phyloP scores from a whole-genome alignment of 768 basidiomycete species.

The Mycena floridula region DNA sequence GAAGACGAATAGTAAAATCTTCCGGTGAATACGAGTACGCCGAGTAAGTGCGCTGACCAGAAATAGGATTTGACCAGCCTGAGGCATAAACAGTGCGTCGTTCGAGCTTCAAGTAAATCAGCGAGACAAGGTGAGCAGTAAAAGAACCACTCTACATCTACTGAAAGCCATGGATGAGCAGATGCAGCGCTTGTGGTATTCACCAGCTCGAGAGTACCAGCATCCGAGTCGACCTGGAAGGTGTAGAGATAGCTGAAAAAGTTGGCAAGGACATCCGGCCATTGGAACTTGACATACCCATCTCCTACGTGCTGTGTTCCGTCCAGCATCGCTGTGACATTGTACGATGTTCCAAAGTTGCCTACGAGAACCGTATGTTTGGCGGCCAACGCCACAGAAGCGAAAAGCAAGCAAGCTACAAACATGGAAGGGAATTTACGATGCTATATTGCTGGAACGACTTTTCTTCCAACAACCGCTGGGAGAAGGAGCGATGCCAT shows the following conservation, averaged over 20 bases:
- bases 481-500: too few relatives aligned
- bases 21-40: conserved; percentile 10
- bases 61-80: conserved; percentile 13
- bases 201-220: conserved; percentile 7
- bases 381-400: too few relatives aligned
- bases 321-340: conserved; percentile 15
- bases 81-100: conserved; percentile 13
- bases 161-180: conserved; percentile 16
- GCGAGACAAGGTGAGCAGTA: conserved; percentile 1
- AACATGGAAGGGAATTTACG: too few relatives aligned
- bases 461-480: too few relatives aligned
- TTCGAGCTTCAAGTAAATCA: conserved; percentile 6
- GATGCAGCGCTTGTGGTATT: conserved; percentile 12
- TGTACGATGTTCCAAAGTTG: conserved; percentile 15
- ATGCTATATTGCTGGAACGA: too few relatives aligned
- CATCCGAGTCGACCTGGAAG: conserved; percentile 9
- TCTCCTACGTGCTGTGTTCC: conserved; percentile 15
- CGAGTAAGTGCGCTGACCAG: conserved; percentile 11
- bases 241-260: conserved; percentile 14
- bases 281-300: too few relatives aligned
- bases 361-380: conserved; percentile 16
- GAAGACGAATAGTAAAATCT: conserved; percentile 11
- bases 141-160: conserved; percentile 10
- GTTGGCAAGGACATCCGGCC: too few relatives aligned
- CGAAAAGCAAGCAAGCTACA: too few relatives aligned